phyloP scores from a whole-genome alignment of 1,284 basidiomycete genomes.

The Pulchroboletus neoregius region DNA sequence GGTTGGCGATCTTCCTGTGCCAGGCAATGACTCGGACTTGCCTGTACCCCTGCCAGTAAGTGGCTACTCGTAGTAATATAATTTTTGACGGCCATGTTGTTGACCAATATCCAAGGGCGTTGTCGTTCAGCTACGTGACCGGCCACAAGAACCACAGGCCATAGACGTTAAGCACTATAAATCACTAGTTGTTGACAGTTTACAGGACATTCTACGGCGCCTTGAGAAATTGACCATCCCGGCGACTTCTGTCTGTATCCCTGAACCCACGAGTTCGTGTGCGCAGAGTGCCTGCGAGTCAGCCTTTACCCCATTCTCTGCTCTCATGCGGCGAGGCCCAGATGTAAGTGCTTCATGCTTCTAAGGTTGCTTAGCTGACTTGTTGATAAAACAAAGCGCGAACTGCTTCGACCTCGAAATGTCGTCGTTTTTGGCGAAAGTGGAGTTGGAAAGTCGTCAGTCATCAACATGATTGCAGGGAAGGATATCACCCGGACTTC shows the following conservation, averaged over 20 bases:
- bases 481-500: constrained; percentile 23
- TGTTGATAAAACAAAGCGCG: constrained; percentile 11
- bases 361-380: background rate
- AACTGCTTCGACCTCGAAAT: constrained; percentile 18
- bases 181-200: constrained; percentile 2
- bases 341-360: constrained; percentile 12
- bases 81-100: background rate
- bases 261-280: constrained; percentile 4
- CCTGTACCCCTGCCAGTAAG: constrained; percentile 12
- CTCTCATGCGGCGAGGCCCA: constrained; percentile 4
- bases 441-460: constrained; percentile 33
- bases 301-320: constrained; percentile 1
- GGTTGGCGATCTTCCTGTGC: background rate
- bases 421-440: constrained; percentile 31
- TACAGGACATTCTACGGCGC: constrained; percentile 12
- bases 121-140: constrained; percentile 4
- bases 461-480: constrained; percentile 31
- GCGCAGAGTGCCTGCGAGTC: constrained; percentile 14
- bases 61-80: background rate
- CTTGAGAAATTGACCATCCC: constrained; percentile 18
- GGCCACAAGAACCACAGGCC: constrained; percentile 5
- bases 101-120: constrained; percentile 12
- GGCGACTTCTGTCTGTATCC: background rate
- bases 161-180: background rate
- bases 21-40: background rate